Conservation (phyloP, 345 rosid genomes). For the Cardiospermum halicacabum region DNA sequence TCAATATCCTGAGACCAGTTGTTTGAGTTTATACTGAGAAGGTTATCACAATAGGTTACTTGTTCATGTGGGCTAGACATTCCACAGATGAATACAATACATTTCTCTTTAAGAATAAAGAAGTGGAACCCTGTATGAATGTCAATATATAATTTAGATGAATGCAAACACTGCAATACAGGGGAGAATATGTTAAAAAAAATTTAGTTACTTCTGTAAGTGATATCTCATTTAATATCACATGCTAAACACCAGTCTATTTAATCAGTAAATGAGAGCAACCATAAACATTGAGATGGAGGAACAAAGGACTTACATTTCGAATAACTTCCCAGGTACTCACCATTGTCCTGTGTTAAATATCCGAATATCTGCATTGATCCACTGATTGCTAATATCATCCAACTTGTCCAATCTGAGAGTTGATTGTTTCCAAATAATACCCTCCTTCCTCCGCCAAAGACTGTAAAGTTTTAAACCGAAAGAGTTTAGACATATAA, state of each 20-base stretch:
- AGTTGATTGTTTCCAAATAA: conserved; percentile 66
- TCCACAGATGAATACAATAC: not conserved
- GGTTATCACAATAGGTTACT: no score
- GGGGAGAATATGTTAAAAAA: not conserved
- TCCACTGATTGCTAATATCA: conserved; percentile 68
- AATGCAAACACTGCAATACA: not conserved
- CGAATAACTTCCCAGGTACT: conserved; percentile 94
- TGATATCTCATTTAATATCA: not conserved
- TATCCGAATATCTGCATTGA: conserved; percentile 65
- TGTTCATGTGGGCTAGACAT: no score
- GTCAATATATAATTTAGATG: not conserved
- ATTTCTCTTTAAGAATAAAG: not conserved
- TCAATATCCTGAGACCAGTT: no score
- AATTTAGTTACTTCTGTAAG: not conserved
- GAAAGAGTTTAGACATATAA: no score
- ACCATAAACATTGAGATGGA: conserved; percentile 5
- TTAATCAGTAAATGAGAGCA: not conserved
- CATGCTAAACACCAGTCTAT: not conserved
- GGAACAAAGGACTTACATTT: conserved; percentile 49
- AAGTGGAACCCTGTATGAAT: not conserved
- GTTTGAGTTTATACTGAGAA: no score
- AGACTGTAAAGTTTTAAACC: no score
- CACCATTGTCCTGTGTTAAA: conserved; percentile 97
- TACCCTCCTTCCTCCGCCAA: conserved; percentile 73
- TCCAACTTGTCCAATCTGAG: conserved; percentile 72